Evolutionary conservation across 2,329 filamentous ascomycete genomes (phyloP).

Genomic region (Fonsecaea nubica): DNA sequence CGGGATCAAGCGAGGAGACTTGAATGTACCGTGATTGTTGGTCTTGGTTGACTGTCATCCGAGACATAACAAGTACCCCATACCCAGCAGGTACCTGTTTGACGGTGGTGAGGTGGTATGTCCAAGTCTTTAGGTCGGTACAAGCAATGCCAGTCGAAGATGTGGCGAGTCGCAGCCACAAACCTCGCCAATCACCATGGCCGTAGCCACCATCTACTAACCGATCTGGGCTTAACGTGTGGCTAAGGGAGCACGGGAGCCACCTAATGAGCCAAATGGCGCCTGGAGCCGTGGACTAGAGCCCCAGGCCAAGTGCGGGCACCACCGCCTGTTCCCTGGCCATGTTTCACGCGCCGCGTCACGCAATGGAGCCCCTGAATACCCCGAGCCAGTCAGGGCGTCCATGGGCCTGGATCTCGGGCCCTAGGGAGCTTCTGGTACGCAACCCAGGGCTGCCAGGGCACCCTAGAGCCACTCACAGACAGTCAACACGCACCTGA

Average conservation of each 20-base stretch:
- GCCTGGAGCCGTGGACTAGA: slow-evolving; percentile 4
- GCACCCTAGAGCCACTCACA: not conserved
- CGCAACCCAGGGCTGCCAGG: not conserved
- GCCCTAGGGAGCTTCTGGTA: not conserved
- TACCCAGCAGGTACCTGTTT: too few relatives aligned
- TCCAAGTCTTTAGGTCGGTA: too few relatives aligned
- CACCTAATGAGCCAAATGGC: not conserved
- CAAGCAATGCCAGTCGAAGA: not conserved
- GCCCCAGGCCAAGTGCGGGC: not conserved
- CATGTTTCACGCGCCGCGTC: slow-evolving; percentile 36
- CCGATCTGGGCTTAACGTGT: not conserved
- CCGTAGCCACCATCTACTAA: not conserved
- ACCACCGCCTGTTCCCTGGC: not conserved
- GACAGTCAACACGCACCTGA: not conserved
- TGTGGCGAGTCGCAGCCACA: not conserved
- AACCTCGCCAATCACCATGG: not conserved
- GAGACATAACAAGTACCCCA: not conserved
- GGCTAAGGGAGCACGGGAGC: not conserved
- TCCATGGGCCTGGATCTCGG: slow-evolving; percentile 16
- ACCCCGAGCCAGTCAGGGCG: slow-evolving; percentile 13
- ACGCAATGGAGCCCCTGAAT: slow-evolving; percentile 10
- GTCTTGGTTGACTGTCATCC: not conserved
- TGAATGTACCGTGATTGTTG: not conserved
- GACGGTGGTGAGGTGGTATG: too few relatives aligned
- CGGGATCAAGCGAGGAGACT: not conserved